These are phyloP conservation scores for Rhodocollybia butyracea DNA, from an alignment of 768 basidiomycete genomes.

Conservation along the genomic window DNA sequence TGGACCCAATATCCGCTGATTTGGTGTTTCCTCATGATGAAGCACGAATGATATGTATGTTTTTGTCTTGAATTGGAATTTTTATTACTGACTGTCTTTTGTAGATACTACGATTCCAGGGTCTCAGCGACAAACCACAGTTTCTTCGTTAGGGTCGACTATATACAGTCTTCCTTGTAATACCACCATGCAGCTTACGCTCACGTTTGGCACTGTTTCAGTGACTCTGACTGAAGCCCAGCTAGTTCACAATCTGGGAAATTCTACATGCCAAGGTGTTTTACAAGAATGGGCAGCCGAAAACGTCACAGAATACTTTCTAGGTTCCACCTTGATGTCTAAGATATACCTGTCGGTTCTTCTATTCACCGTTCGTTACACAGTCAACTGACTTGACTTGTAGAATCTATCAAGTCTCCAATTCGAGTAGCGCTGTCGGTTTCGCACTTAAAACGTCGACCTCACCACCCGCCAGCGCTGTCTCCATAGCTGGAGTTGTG, in stretches of 20 bases:
- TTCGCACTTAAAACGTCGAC: neutral
- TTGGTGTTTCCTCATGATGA: conserved; percentile 1
- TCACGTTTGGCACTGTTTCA: conserved; percentile 1
- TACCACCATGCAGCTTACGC: neutral
- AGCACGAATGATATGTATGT: conserved; percentile 3
- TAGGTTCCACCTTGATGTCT: neutral
- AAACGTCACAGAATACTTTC: neutral
- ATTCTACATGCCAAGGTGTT: neutral
- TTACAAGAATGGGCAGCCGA: conserved; percentile 4
- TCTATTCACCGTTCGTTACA: neutral
- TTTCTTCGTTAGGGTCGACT: neutral
- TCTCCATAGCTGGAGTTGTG: conserved; percentile 4
- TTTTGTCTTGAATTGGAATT: neutral
- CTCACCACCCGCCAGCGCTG: neutral
- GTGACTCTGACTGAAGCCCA: neutral
- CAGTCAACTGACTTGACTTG: neutral
- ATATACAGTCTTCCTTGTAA: conserved; percentile 3
- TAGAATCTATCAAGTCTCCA: conserved; percentile 5
- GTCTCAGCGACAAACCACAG: conserved; percentile 2
- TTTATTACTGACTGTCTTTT: neutral
- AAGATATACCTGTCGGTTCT: conserved; percentile 7
- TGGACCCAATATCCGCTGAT: neutral
- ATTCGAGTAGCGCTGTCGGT: neutral
- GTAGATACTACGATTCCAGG: neutral
- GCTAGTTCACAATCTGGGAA: neutral